Evolutionary conservation across 106 monocot genomes (phyloP).

Genomic region (Amphibolis antarctica): DNA sequence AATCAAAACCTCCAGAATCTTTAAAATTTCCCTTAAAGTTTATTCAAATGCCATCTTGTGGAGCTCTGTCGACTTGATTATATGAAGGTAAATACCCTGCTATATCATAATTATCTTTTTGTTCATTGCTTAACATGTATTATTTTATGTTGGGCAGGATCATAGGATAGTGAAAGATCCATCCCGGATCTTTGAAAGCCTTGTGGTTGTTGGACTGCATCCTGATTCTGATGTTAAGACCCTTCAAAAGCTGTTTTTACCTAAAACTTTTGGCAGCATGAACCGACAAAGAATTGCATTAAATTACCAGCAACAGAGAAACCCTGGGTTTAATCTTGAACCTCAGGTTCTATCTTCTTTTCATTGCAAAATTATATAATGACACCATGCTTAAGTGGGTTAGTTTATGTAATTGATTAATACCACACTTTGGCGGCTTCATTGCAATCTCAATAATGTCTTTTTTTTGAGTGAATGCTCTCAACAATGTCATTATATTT

Average conservation of each 20-base stretch:
- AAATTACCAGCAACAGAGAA: slow-evolving; percentile 45
- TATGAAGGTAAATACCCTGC: too few relatives aligned
- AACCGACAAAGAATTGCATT: slow-evolving; percentile 41
- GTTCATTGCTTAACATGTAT: slow-evolving; percentile 1
- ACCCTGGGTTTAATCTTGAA: slow-evolving; percentile 54
- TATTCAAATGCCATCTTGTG: too few relatives aligned
- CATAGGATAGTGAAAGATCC: slow-evolving; percentile 61
- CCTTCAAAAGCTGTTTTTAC: slow-evolving; percentile 42
- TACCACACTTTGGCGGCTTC: too few relatives aligned
- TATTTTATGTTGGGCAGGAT: slow-evolving; percentile 36
- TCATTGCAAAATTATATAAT: not conserved
- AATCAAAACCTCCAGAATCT: too few relatives aligned
- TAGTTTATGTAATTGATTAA: too few relatives aligned
- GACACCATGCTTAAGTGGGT: too few relatives aligned
- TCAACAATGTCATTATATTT: not conserved
- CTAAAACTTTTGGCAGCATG: slow-evolving; percentile 30
- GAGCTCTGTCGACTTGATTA: too few relatives aligned
- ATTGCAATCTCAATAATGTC: too few relatives aligned
- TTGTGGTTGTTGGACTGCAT: slow-evolving; percentile 87
- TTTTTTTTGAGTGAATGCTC: too few relatives aligned
- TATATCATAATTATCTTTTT: too few relatives aligned
- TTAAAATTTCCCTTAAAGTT: too few relatives aligned
- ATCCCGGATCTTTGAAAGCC: slow-evolving; percentile 76
- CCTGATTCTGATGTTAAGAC: slow-evolving; percentile 49
- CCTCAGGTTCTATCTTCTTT: slow-evolving; percentile 51